phyloP scores from a whole-genome alignment of 345 rosid genomes.

The Rhodamnia rubescens region DNA sequence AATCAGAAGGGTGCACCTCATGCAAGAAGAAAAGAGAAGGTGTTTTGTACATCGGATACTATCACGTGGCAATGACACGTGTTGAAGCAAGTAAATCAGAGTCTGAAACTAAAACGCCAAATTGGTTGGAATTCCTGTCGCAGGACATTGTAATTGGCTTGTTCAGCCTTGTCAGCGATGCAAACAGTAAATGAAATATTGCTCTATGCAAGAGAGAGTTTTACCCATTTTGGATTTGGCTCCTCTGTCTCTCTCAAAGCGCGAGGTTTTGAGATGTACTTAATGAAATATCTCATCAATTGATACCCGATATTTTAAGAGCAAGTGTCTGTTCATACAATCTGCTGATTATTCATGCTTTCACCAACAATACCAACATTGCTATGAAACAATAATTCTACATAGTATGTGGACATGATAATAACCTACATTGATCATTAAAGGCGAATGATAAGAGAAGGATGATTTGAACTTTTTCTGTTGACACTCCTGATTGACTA shows the following conservation, averaged over 20 bases:
- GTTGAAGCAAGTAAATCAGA: neutral
- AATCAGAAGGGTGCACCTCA: neutral
- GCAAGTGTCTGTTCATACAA: neutral
- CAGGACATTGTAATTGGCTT: neutral
- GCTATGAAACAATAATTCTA: neutral
- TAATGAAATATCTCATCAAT: neutral
- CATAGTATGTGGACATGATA: neutral
- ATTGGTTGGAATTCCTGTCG: neutral
- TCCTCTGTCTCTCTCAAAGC: neutral
- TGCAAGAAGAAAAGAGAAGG: neutral
- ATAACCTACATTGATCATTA: neutral
- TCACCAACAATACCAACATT: neutral
- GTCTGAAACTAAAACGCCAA: neutral
- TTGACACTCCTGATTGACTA: neutral
- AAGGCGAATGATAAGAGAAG: no score
- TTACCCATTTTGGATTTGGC: neutral
- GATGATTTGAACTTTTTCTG: neutral
- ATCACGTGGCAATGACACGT: neutral
- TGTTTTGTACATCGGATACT: neutral
- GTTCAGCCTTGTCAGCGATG: neutral
- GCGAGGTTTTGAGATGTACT: neutral
- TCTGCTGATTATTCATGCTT: neutral
- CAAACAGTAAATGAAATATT: neutral
- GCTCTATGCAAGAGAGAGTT: neutral
- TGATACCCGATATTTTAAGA: neutral